Conservation (phyloP, 768 basidiomycete species). For the Xerocomellus amylosporus region DNA sequence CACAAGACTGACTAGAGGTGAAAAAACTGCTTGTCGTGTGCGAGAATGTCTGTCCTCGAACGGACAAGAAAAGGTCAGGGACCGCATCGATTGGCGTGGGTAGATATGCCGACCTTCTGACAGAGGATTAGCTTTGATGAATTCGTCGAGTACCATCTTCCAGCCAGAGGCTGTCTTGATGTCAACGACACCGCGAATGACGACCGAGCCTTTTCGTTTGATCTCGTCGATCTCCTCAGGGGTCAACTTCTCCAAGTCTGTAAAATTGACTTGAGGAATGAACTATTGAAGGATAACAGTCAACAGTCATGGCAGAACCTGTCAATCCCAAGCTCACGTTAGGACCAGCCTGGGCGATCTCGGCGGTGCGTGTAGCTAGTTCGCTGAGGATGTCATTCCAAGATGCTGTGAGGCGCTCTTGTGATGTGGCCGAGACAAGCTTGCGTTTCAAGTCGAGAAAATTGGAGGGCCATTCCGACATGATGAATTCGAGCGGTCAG, state of each 20-base stretch:
- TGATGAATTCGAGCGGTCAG: background rate
- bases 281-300: conserved; percentile 35
- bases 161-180: conserved; percentile 53
- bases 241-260: conserved; percentile 47
- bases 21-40: conserved; percentile 67
- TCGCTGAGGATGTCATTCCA: conserved; percentile 59
- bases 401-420: conserved; percentile 46
- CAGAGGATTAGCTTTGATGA: conserved; percentile 54
- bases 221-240: conserved; percentile 47
- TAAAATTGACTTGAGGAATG: conserved; percentile 61
- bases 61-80: background rate
- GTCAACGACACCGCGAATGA: conserved; percentile 60
- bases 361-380: conserved; percentile 43
- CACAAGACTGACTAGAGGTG: conserved; percentile 55
- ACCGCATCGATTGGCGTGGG: background rate
- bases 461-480: conserved; percentile 34
- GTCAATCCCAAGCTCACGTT: conserved; percentile 37
- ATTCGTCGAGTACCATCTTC: conserved; percentile 55
- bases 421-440: conserved; percentile 50
- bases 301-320: background rate
- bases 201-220: conserved; percentile 54
- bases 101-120: conserved; percentile 42
- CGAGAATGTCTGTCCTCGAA: conserved; percentile 44
- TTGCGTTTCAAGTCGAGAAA: conserved; percentile 58
- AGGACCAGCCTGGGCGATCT: conserved; percentile 46